Percentiles rank a stretch among this genome's conserved stretches.
phyloP scores from a whole-genome alignment of 2,329 filamentous ascomycete genomes.

The Bimuria novae-zelandiae region DNA sequence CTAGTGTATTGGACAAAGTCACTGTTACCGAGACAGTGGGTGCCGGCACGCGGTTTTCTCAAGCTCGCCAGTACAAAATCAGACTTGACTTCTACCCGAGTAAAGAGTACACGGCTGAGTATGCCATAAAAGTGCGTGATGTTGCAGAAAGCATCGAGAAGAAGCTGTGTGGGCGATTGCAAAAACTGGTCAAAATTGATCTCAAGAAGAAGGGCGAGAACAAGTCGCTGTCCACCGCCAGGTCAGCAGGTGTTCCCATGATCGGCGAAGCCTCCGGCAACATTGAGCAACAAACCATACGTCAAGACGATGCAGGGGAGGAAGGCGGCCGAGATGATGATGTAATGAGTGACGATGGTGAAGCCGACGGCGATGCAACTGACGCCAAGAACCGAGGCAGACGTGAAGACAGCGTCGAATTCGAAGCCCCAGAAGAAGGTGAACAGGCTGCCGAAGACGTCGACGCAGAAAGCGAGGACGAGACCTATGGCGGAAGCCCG shows the following conservation, averaged over 20 bases:
- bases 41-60: constrained; percentile 66
- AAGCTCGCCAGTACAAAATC: constrained; percentile 85
- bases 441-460: constrained; percentile 74
- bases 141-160: constrained; percentile 80
- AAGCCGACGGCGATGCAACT: constrained; percentile 61
- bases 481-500: constrained; percentile 54
- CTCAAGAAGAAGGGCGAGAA: constrained; percentile 75
- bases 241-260: constrained; percentile 71
- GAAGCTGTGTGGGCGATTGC: constrained; percentile 74
- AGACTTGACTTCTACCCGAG: constrained; percentile 82
- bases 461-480: constrained; percentile 63
- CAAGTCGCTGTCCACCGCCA: constrained; percentile 56
- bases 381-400: constrained; percentile 76
- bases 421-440: constrained; percentile 90
- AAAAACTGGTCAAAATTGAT: constrained; percentile 73
- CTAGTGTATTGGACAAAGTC: constrained; percentile 81
- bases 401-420: constrained; percentile 80
- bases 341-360: constrained; percentile 72
- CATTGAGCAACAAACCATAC: constrained; percentile 55
- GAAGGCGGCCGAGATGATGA: constrained; percentile 64
- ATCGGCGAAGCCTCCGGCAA: constrained; percentile 68
- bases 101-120: constrained; percentile 81
- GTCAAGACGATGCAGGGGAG: constrained; percentile 43
- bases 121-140: constrained; percentile 79
- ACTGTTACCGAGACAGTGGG: constrained; percentile 80